Base-by-base conservation (phyloP, 306 rosid species). In the Acacia confusa region DNA sequence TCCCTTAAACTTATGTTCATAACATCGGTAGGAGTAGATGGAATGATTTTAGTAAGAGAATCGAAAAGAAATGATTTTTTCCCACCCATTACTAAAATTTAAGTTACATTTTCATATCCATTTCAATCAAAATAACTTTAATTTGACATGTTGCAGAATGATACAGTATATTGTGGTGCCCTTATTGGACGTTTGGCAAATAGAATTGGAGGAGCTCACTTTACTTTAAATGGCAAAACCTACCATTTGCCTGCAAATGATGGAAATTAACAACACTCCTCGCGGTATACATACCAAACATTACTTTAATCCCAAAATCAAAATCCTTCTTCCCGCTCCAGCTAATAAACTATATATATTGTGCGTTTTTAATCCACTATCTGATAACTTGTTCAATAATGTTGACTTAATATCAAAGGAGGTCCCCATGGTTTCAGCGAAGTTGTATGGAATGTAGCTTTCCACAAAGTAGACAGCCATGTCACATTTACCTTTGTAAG, bases 381-480 rank as follows among this genome's bases (percentile, higher is more conserved):
- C 24, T 32, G 44, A 65, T 65, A 65, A 30, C 28, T 65, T 63
- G 40, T 63, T 65, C 24, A 2, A 30, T 45, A 45, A 45, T 32
- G 13, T 65, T 34, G 44, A 78, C 14, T 65, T 79, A 55, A 36
- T 84, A 36, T 80, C 82, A 38, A 80, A 88, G 97, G 97, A 47
- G 96, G 97, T 2, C 48, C 74, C 14, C 68, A 41, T 74, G 97
- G 97, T 40, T 93, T 83, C 41, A 70, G 90, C 67, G 92, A 89
- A 78, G 89, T 89, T 65, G 38, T 86, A 1, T 91, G 97, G 97
- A 86, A 77, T 2, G 86, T 88, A 64, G 28, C 72, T 38, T 50
- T 77, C 36, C 70, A 93, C 84, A 38, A 14, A 0, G 38, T 67
- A 61, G 86, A 88, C 10, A 87, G 89, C 40, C 86, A 86, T 40